These are phyloP conservation scores for Smittium mucronatum DNA, from an alignment of 371 early-diverging fungal genomes.

Conservation along the genomic window DNA sequence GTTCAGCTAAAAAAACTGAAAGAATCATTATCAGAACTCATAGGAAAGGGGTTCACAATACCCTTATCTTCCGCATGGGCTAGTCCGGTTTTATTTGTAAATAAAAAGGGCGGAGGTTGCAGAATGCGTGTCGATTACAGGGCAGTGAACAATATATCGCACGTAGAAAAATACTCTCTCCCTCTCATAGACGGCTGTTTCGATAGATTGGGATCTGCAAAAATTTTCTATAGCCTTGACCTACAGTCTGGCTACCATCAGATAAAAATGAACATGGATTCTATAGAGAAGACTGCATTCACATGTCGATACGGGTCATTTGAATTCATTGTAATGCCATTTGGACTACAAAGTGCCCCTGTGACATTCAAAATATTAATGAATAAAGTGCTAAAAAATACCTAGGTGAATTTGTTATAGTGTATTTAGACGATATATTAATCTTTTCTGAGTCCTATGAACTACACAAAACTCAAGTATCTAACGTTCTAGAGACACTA, in stretches of 20 bases:
- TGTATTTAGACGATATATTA: constrained; percentile 45
- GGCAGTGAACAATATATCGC: background rate
- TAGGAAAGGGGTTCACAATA: background rate
- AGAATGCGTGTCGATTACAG: background rate
- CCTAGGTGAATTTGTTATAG: constrained; percentile 28
- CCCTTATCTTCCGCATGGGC: background rate
- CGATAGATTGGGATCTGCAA: constrained; percentile 17
- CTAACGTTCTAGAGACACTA: constrained; percentile 26
- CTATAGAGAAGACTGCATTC: constrained; percentile 39
- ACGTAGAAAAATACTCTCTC: background rate
- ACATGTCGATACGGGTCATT: constrained; percentile 29
- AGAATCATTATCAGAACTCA: background rate
- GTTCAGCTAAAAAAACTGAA: background rate
- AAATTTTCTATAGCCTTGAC: constrained; percentile 24
- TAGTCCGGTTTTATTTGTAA: background rate
- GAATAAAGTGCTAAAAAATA: constrained; percentile 26
- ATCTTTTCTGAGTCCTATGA: constrained; percentile 35
- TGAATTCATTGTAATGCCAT: constrained; percentile 38
- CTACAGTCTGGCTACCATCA: constrained; percentile 30
- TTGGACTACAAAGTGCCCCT: constrained; percentile 36
- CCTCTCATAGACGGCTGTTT: constrained; percentile 37
- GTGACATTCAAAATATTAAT: constrained; percentile 33
- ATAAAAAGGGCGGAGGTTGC: constrained; percentile 6
- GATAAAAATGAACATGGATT: constrained; percentile 18
- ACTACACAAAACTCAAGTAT: constrained; percentile 34